Evolutionary conservation across 1,284 basidiomycete species (phyloP), one percentile per base, ranked within the genome.

Genomic region (Rhodotorula glutinis): DNA sequence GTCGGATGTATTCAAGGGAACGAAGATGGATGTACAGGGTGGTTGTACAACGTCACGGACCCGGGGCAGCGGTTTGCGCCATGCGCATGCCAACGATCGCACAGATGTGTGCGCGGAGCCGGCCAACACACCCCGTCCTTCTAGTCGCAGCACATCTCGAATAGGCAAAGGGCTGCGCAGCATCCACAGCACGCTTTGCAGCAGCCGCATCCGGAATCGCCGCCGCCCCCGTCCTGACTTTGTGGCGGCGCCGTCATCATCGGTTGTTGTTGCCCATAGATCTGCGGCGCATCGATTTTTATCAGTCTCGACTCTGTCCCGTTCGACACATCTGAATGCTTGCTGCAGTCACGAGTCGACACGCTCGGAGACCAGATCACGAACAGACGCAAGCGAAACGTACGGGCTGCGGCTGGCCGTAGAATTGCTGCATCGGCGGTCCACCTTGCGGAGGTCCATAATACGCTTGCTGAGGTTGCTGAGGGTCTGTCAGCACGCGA

Each of bases 101-200:
- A n/a, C n/a, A n/a, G n/a, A n/a, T n/a, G n/a, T n/a, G n/a, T n/a
- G n/a, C n/a, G n/a, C n/a, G n/a, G n/a, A n/a, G n/a, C n/a, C n/a
- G n/a, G n/a, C n/a, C n/a, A n/a, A n/a, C n/a, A n/a, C n/a, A n/a
- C n/a, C 21, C 43, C 21, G 8, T 13, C 25, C 49, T n/a, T 27
- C 25, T n/a, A 51, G 25, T 51, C 49, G 25, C 49, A 51, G 49
- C 49, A 51, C 49, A 51, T 51, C 17, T 51, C 49, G 25, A 51
- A 51, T 9, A 51, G 49, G 25, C 49, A 51, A 13, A 51, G 11
- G 25, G 49, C 49, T 7, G 49, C 49, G 49, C 49, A 51, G 49
- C 49, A 51, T 14, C 49, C 49, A 17, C 49, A 51, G 49, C 49
- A 51, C 25, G 25, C 49, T 27, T 51, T 51, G 21, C 49, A 51